Percentiles rank a stretch among this genome's conserved stretches.
Conservation (phyloP, 768 basidiomycete species). For the Favolaschia claudopus region DNA sequence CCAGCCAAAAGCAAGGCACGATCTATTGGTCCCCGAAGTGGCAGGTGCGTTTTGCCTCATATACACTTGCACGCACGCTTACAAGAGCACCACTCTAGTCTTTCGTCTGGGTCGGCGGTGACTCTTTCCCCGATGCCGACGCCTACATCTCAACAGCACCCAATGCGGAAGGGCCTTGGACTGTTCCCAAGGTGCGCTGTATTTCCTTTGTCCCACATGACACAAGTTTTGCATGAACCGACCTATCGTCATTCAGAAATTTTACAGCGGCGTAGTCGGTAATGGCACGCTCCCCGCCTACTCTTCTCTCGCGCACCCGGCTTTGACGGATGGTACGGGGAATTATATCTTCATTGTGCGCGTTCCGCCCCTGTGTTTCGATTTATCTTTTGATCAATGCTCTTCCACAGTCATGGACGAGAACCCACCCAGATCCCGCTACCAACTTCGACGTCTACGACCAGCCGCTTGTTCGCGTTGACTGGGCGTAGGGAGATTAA, state of each 20-base stretch:
- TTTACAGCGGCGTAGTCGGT: background rate
- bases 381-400: background rate
- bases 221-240: no score
- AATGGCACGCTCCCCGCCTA: background rate
- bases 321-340: background rate
- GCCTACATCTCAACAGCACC: background rate
- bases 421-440: background rate
- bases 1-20: background rate
- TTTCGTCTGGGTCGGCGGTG: background rate
- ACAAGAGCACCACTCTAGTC: background rate
- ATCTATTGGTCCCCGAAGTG: background rate
- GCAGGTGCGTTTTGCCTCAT: background rate
- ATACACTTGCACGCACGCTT: background rate
- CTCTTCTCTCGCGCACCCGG: background rate
- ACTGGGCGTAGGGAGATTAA: background rate
- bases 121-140: background rate
- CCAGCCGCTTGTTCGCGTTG: background rate
- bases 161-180: background rate
- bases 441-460: background rate
- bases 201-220: no score
- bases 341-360: background rate
- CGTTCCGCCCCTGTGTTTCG: no score
- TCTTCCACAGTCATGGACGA: background rate
- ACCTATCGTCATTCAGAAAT: no score
- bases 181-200: background rate